phyloP scores from a whole-genome alignment of 306 rosid genomes.

The Gillenia trifoliata region DNA sequence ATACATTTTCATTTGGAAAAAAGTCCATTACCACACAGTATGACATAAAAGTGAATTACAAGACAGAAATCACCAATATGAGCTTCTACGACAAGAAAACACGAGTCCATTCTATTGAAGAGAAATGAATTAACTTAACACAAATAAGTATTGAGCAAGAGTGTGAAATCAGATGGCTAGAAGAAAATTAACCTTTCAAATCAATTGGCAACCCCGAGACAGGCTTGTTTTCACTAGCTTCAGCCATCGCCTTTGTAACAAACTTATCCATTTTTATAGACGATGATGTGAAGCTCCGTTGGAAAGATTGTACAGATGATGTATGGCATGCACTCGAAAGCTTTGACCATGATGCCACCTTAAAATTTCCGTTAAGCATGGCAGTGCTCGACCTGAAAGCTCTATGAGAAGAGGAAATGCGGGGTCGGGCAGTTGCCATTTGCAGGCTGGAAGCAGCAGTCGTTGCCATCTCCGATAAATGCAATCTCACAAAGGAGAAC shows the following conservation, averaged over 20 bases:
- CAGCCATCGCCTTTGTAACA: slow-evolving; percentile 54
- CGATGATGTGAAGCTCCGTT: slow-evolving; percentile 28
- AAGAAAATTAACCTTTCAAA: slow-evolving; percentile 54
- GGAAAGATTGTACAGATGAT: slow-evolving; percentile 46
- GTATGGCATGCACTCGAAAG: slow-evolving; percentile 55
- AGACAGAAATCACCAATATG: neutral
- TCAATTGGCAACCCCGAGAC: slow-evolving; percentile 76
- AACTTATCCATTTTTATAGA: slow-evolving; percentile 36
- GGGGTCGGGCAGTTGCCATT: slow-evolving; percentile 50
- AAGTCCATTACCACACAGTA: neutral
- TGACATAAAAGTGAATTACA: neutral
- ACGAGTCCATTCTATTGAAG: neutral
- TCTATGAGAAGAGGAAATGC: slow-evolving; percentile 42
- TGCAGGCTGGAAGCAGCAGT: slow-evolving; percentile 64
- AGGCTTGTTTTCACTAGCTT: slow-evolving; percentile 44
- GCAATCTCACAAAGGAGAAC: slow-evolving; percentile 22
- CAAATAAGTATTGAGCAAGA: neutral
- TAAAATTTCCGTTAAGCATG: slow-evolving; percentile 32
- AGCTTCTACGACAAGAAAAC: neutral
- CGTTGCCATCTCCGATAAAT: slow-evolving; percentile 53
- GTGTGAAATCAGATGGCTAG: neutral
- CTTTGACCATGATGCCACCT: slow-evolving; percentile 41
- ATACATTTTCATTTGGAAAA: neutral
- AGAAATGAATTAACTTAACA: neutral
- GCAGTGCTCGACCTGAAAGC: slow-evolving; percentile 25